A percentile compares a stretch with the other conserved stretches of the same genome.
Conservation (phyloP, 2,329 filamentous ascomycete genomes). For the Penicillium sp. region DNA sequence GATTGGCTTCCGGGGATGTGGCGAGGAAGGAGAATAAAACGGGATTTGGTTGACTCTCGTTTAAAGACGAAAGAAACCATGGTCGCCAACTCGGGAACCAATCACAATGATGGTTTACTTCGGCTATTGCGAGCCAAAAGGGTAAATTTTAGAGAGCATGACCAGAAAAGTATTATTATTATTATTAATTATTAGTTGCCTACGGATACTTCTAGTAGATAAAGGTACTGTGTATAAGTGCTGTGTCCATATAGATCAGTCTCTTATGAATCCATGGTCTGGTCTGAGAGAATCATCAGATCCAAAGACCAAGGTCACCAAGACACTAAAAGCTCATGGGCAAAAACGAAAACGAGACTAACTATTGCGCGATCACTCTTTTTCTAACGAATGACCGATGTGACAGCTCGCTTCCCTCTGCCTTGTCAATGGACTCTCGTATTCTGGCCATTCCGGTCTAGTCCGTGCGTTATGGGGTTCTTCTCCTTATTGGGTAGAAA, state of each 20-base stretch:
- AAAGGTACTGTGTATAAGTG: too few relatives aligned
- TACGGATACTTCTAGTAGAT: too few relatives aligned
- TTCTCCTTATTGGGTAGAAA: constrained; percentile 16
- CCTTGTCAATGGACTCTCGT: constrained; percentile 17
- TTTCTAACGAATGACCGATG: constrained; percentile 12
- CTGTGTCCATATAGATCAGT: too few relatives aligned
- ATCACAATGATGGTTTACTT: neutral
- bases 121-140: constrained; percentile 4
- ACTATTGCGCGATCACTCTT: neutral
- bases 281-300: too few relatives aligned
- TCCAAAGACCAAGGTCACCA: too few relatives aligned
- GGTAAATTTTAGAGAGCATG: neutral
- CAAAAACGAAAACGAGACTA: neutral
- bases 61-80: neutral
- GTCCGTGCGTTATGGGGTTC: constrained; percentile 16
- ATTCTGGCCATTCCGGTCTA: constrained; percentile 22
- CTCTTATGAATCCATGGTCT: neutral
- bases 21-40: neutral
- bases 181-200: neutral
- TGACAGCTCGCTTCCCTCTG: constrained; percentile 22
- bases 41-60: neutral
- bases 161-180: constrained; percentile 6
- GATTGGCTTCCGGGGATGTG: constrained; percentile 10
- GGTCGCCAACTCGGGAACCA: constrained; percentile 3
- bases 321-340: neutral